A percentile compares a stretch with the other conserved stretches of the same genome.
phyloP scores from a whole-genome alignment of 2,329 filamentous ascomycete genomes.

The Fusarium xylarioides region DNA sequence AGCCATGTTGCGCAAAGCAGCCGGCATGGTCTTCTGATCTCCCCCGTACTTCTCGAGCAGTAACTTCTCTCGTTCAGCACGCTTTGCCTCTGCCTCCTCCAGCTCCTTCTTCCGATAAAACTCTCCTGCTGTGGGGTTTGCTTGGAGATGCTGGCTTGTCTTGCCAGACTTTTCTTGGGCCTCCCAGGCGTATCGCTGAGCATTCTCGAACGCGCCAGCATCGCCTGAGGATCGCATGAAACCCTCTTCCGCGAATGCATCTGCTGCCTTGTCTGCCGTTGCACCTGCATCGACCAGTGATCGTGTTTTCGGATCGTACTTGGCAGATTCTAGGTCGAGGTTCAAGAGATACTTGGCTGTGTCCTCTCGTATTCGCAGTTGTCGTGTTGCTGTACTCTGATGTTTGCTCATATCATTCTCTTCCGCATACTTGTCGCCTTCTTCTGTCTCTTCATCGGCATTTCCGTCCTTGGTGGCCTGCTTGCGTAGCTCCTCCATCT shows the following conservation, averaged over 20 bases:
- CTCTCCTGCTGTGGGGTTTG: slow-evolving; percentile 94
- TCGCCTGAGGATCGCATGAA: slow-evolving; percentile 91
- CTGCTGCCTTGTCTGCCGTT: slow-evolving; percentile 80
- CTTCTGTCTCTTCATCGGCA: slow-evolving; percentile 62
- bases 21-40: slow-evolving; percentile 64
- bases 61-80: slow-evolving; percentile 72
- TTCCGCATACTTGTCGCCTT: slow-evolving; percentile 84
- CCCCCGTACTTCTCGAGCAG: slow-evolving; percentile 86
- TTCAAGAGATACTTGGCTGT: slow-evolving; percentile 97
- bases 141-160: slow-evolving; percentile 88
- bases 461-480: slow-evolving; percentile 60
- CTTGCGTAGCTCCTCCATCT: slow-evolving; percentile 79
- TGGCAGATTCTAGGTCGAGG: slow-evolving; percentile 93
- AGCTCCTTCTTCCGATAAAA: slow-evolving; percentile 81
- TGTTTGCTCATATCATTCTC: slow-evolving; percentile 97
- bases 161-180: slow-evolving; percentile 83
- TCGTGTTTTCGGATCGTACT: slow-evolving; percentile 96
- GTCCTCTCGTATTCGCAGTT: slow-evolving; percentile 92
- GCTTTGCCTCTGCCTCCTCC: slow-evolving; percentile 76
- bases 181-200: slow-evolving; percentile 94
- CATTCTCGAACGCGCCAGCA: slow-evolving; percentile 89
- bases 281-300: slow-evolving; percentile 88
- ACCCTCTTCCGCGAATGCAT: slow-evolving; percentile 89
- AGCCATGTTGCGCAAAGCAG: slow-evolving; percentile 70
- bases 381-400: slow-evolving; percentile 88